These are phyloP conservation scores for Chrysanthemum makinoi DNA, from an alignment of 129 eudicot genomes.

Conservation along the genomic window DNA sequence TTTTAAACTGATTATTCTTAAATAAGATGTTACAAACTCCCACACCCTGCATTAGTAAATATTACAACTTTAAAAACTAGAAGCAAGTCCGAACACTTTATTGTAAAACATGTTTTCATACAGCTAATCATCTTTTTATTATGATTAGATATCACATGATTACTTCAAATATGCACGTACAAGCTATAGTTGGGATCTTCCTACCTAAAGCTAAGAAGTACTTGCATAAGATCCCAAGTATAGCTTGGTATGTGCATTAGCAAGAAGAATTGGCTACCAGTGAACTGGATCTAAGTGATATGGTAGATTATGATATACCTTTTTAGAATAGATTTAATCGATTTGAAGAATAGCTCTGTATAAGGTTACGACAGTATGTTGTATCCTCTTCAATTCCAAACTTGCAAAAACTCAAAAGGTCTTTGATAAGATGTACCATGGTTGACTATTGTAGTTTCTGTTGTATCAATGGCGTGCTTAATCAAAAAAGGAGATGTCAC, in stretches of 20 bases:
- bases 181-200: conserved; percentile 10
- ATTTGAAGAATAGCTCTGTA: background rate
- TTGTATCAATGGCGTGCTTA: conserved; percentile 8
- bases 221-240: background rate
- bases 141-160: no score
- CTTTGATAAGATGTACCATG: background rate
- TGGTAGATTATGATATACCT: background rate
- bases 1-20: no score
- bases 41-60: no score
- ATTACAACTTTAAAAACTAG: no score
- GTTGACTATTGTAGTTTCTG: background rate
- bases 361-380: background rate
- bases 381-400: background rate
- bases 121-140: no score
- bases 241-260: no score
- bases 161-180: no score
- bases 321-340: background rate
- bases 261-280: background rate
- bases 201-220: conserved; percentile 5
- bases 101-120: no score
- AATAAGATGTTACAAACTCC: no score
- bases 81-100: background rate
- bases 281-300: background rate
- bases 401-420: background rate
- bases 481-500: conserved; percentile 9